Percentiles rank a stretch among this genome's conserved stretches.
Evolutionary conservation across 2,329 filamentous ascomycete species (phyloP).

Genomic region (Pestalotiopsis sp.): DNA sequence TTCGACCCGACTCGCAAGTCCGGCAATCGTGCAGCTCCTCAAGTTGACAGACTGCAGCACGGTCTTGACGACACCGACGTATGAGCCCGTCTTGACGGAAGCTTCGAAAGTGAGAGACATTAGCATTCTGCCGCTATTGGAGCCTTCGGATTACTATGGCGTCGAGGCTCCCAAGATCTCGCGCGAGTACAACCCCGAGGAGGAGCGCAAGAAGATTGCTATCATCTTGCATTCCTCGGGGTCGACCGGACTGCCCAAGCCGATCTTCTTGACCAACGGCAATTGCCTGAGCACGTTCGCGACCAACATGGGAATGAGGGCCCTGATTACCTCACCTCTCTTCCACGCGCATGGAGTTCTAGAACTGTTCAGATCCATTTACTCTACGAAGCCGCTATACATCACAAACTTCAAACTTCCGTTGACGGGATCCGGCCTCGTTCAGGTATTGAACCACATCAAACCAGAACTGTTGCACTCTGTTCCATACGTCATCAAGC

Average conservation of each 20-base stretch:
- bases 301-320: conserved; percentile 42
- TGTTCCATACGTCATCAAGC: conserved; percentile 60
- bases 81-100: background rate
- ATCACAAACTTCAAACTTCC: conserved; percentile 52
- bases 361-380: conserved; percentile 49
- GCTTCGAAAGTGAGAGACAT: background rate
- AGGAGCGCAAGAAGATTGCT: conserved; percentile 21
- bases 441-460: conserved; percentile 40
- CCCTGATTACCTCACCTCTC: conserved; percentile 50
- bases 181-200: conserved; percentile 13
- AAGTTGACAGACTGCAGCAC: background rate
- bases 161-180: background rate
- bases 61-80: background rate
- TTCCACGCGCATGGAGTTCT: conserved; percentile 56
- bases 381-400: conserved; percentile 45
- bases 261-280: background rate
- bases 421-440: conserved; percentile 45
- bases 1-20: background rate
- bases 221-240: conserved; percentile 13
- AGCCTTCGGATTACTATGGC: background rate
- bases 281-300: conserved; percentile 46
- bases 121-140: background rate
- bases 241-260: background rate
- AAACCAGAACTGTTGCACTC: conserved; percentile 53
- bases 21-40: background rate